phyloP scores from a whole-genome alignment of 495 filamentous ascomycete species.

The Hyaloscypha bicolor region DNA sequence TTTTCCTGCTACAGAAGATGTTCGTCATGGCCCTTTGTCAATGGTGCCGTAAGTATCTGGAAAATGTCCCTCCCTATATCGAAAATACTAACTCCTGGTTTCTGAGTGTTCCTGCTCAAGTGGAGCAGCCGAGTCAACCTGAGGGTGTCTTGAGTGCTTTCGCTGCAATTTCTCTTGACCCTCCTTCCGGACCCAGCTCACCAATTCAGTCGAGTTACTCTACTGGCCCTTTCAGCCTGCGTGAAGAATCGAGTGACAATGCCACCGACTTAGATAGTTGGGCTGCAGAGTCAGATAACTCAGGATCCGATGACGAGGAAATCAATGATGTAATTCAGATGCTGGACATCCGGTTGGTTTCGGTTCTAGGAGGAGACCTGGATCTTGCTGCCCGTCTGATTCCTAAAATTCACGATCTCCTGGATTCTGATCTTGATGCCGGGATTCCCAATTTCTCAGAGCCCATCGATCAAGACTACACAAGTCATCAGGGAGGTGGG shows the following conservation, averaged over 20 bases:
- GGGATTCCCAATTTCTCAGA: not conserved
- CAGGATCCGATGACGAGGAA: not conserved
- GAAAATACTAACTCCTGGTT: not conserved
- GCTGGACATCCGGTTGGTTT: not conserved
- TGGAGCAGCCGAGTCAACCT: not conserved
- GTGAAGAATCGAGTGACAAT: not conserved
- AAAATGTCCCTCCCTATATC: not conserved
- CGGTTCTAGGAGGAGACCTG: not conserved
- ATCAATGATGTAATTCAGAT: not conserved
- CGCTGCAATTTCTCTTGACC: not conserved
- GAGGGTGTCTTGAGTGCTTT: not conserved
- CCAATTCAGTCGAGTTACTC: not conserved
- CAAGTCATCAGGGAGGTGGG: not conserved
- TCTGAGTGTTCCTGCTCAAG: not conserved
- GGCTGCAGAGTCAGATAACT: not conserved
- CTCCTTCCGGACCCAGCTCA: not conserved
- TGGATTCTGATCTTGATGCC: not conserved
- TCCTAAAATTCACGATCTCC: not conserved
- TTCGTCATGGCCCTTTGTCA: too few relatives aligned
- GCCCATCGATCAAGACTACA: not conserved
- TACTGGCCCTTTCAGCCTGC: not conserved
- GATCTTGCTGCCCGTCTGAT: not conserved
- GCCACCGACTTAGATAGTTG: not conserved
- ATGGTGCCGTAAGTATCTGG: not conserved
- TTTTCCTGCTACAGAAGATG: not conserved